Conservation (phyloP, 1,284 basidiomycete species). For the Xerocomus nothofagi region DNA sequence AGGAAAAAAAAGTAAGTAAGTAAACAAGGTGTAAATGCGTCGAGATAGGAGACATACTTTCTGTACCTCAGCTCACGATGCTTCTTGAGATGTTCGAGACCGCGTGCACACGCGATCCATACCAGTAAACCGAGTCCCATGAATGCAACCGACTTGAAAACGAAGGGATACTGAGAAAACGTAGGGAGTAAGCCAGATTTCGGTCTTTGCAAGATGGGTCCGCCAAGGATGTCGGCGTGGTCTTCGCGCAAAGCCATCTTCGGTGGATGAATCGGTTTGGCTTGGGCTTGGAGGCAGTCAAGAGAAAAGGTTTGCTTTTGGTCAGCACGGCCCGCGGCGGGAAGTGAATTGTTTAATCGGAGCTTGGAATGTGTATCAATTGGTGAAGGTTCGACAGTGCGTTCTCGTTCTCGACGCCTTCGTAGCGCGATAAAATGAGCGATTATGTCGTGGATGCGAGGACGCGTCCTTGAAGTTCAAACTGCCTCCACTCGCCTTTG, state of each 20-base stretch:
- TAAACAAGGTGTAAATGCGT: slow-evolving; percentile 13
- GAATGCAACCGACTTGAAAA: slow-evolving; percentile 40
- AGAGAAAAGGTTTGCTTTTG: slow-evolving; percentile 15
- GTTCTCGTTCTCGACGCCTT: neutral
- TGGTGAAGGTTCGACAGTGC: too few species aligned
- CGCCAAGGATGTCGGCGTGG: slow-evolving; percentile 66
- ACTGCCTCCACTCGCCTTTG: slow-evolving; percentile 54
- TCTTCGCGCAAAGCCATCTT: slow-evolving; percentile 53
- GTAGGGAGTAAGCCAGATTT: slow-evolving; percentile 27
- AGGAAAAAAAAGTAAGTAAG: neutral
- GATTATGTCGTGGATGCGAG: neutral
- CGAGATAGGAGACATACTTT: slow-evolving; percentile 45
- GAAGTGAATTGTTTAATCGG: slow-evolving; percentile 26
- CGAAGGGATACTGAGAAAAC: slow-evolving; percentile 39
- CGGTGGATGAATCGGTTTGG: slow-evolving; percentile 26
- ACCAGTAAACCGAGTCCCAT: slow-evolving; percentile 37
- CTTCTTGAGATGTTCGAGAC: slow-evolving; percentile 44
- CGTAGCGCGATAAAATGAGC: neutral
- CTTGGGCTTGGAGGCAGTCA: slow-evolving; percentile 19
- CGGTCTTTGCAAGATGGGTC: slow-evolving; percentile 46
- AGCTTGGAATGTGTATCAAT: slow-evolving; percentile 6
- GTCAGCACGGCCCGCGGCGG: slow-evolving; percentile 26
- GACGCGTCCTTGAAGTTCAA: neutral
- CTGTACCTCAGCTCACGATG: slow-evolving; percentile 60
- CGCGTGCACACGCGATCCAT: slow-evolving; percentile 35